A percentile compares a stretch with the other conserved stretches of the same genome.
phyloP scores from a whole-genome alignment of 257 asterid genomes.

The Apocynum venetum region DNA sequence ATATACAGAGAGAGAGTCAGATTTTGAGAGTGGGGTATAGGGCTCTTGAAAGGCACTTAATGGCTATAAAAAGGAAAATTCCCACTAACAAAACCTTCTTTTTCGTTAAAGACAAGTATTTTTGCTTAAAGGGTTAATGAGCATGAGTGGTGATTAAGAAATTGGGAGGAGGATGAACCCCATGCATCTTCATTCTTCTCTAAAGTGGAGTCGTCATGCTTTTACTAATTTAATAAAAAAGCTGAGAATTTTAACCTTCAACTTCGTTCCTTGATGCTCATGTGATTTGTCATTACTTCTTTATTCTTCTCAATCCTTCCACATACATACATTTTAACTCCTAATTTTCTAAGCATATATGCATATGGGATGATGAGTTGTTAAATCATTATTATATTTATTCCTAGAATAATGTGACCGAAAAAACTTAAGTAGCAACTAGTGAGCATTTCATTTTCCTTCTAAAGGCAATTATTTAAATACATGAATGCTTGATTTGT shows the following conservation, averaged over 20 bases:
- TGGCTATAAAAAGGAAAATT: slow-evolving; percentile 46
- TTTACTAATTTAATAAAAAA: slow-evolving; percentile 21
- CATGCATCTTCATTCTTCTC: slow-evolving; percentile 19
- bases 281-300: not conserved
- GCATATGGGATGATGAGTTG: not conserved
- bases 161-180: slow-evolving; percentile 37
- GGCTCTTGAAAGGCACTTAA: slow-evolving; percentile 23
- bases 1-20: slow-evolving; percentile 3
- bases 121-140: slow-evolving; percentile 22
- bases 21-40: slow-evolving; percentile 37
- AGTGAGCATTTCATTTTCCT: too few species aligned
- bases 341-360: not conserved
- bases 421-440: too few species aligned
- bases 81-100: slow-evolving; percentile 57
- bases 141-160: slow-evolving; percentile 47
- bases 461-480: too few species aligned
- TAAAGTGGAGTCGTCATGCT: slow-evolving; percentile 28
- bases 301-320: slow-evolving; percentile 16
- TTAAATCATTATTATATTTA: not conserved
- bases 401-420: not conserved
- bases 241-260: slow-evolving; percentile 22
- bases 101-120: slow-evolving; percentile 24
- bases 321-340: not conserved
- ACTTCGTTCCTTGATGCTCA: slow-evolving; percentile 14
- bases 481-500: too few species aligned